These are phyloP conservation scores for Cryptococcus sp. DNA, from an alignment of 1,284 basidiomycete genomes.

Conservation along the genomic window DNA sequence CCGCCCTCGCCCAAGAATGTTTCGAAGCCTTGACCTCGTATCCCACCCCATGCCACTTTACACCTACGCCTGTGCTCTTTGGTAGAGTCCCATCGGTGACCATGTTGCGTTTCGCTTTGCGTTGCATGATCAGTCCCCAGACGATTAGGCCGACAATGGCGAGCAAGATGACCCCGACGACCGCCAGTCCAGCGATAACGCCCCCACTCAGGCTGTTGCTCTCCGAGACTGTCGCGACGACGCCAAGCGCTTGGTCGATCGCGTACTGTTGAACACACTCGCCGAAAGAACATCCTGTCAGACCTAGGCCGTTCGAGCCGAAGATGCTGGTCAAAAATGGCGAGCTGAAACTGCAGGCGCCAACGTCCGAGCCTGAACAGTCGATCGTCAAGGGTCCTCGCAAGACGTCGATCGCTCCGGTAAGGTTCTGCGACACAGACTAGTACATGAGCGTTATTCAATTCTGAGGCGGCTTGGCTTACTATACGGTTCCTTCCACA, in stretches of 20 bases:
- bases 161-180: constrained; percentile 64
- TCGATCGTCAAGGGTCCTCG: constrained; percentile 52
- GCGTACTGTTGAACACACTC: constrained; percentile 78
- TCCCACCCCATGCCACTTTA: constrained; percentile 65
- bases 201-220: constrained; percentile 56
- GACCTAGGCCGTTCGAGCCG: constrained; percentile 61
- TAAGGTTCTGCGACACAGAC: constrained; percentile 45
- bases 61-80: constrained; percentile 52
- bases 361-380: constrained; percentile 53
- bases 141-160: constrained; percentile 56
- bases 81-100: constrained; percentile 37
- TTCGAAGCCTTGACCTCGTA: constrained; percentile 49
- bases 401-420: constrained; percentile 51
- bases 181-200: constrained; percentile 78
- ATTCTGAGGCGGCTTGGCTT: not conserved
- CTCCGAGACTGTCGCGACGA: constrained; percentile 7
- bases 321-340: constrained; percentile 60
- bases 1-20: constrained; percentile 5
- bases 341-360: constrained; percentile 72
- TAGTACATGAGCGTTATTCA: not conserved
- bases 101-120: constrained; percentile 54
- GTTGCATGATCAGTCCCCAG: constrained; percentile 59
- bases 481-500: constrained; percentile 55
- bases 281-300: constrained; percentile 69
- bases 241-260: constrained; percentile 54